Evolutionary conservation across 176 grass and related monocot genomes (phyloP), one percentile per base, ranked within the genome.

Genomic region (Elymus sibiricus): DNA sequence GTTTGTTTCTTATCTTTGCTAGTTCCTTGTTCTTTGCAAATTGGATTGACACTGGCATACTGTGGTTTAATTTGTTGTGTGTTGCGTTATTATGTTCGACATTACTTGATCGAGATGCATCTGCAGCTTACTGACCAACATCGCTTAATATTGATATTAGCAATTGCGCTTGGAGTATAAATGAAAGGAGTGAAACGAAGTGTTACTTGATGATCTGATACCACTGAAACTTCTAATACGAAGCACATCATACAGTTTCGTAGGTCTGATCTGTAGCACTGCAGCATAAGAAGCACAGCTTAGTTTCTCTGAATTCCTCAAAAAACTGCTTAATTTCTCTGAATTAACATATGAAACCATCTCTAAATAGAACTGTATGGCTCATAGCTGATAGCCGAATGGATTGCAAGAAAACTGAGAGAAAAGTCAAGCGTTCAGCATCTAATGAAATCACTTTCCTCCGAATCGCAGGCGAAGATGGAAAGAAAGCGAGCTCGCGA

Each of bases 401-500:
- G 25, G 1, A 19, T 76, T 74, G 43, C 19, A 29, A 79, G 8
- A 74, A 9, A 47, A 28, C 11, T n/a, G 25, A 68, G 67, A 59
- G 10, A 74, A 42, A n/a, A 28, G 21, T 46, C 26, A 24, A 53
- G 12, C 5, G 2, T 38, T 22, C 44, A 83, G 12, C 38, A 60
- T 66, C 43, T 80, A 39, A 85, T 2, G 2, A 46, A 49, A 3
- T 26, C 22, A 58, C 4, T 19, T 17, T 29, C 21, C 15, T 77
- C 25, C 40, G 28, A 31, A 27, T 40, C 16, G 4, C 86, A 99
- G 97, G 92, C 88, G 19, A 86, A 94, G 81, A 83, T 99, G 37
- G 94, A 99, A 70, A 89, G 84, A 37, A 91, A 94, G 56, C 87
- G 87, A 79, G 90, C 82, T 11, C 87, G n/a, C 14, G 70, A 90